Evolutionary conservation across 345 rosid genomes (phyloP).

Genomic region (Linum tenue): DNA sequence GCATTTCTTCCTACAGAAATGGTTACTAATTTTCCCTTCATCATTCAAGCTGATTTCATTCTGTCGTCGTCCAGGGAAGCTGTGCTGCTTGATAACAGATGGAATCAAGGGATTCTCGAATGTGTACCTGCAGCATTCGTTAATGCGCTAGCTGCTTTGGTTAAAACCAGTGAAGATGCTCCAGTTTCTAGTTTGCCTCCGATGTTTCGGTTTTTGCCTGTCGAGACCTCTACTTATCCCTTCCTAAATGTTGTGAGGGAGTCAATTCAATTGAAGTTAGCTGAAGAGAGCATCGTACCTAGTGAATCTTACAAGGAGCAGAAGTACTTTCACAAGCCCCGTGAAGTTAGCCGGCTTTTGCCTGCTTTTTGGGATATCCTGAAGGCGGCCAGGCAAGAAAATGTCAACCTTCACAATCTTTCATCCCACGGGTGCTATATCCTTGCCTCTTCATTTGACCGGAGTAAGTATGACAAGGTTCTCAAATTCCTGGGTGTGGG

Average conservation of each 20-base stretch:
- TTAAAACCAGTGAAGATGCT: slow-evolving; percentile 38
- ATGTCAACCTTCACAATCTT: slow-evolving; percentile 45
- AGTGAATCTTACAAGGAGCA: slow-evolving; percentile 42
- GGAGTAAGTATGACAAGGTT: slow-evolving; percentile 20
- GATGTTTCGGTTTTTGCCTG: slow-evolving; percentile 56
- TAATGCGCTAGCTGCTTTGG: slow-evolving; percentile 45
- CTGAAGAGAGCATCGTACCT: slow-evolving; percentile 40
- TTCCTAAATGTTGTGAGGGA: slow-evolving; percentile 39
- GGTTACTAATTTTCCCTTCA: slow-evolving; percentile 58
- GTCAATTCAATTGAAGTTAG: slow-evolving; percentile 27
- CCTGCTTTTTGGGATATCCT: slow-evolving; percentile 52
- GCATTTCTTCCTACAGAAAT: slow-evolving; percentile 75
- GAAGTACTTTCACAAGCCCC: slow-evolving; percentile 52
- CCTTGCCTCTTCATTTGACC: slow-evolving; percentile 42
- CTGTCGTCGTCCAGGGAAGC: slow-evolving; percentile 66
- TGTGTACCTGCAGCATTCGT: slow-evolving; percentile 51
- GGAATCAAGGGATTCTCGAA: slow-evolving; percentile 77
- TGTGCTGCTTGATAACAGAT: slow-evolving; percentile 45
- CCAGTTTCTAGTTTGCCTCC: slow-evolving; percentile 39
- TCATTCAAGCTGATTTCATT: slow-evolving; percentile 65
- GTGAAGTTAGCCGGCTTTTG: slow-evolving; percentile 44
- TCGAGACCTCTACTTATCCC: slow-evolving; percentile 23
- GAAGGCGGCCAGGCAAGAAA: slow-evolving; percentile 36
- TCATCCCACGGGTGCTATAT: slow-evolving; percentile 48
- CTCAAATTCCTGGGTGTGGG: slow-evolving; percentile 45